These are phyloP conservation scores for Coniella lustricola DNA, from an alignment of 2,329 filamentous ascomycete species.

Conservation along the genomic window DNA sequence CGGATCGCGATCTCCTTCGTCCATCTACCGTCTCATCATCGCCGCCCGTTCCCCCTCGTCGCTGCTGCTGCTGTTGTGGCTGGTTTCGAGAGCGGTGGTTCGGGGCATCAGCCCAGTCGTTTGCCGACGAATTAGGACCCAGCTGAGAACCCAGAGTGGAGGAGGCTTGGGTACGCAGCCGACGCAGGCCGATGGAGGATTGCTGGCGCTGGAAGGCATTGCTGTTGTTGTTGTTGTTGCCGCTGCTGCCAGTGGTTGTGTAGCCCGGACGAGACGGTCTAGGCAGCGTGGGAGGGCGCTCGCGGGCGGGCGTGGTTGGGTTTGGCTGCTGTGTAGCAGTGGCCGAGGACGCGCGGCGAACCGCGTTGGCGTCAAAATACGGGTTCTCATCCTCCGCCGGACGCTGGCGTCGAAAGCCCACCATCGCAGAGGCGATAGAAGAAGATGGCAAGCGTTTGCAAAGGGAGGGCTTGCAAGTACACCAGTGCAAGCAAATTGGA, in stretches of 20 bases:
- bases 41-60: background rate
- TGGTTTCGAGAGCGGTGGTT: background rate
- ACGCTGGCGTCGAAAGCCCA: background rate
- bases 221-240: background rate
- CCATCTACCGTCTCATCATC: background rate
- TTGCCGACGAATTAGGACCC: background rate
- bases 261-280: background rate
- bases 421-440: background rate
- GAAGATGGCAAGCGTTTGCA: too few species aligned
- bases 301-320: constrained; percentile 4
- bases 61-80: background rate
- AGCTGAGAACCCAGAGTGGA: background rate
- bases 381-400: constrained; percentile 7
- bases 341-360: constrained; percentile 2
- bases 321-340: background rate
- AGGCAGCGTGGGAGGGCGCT: constrained; percentile 3
- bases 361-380: constrained; percentile 5
- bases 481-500: too few species aligned
- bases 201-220: constrained; percentile 5
- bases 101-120: background rate
- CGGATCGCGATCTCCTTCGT: constrained; percentile 21
- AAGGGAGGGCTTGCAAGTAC: too few species aligned
- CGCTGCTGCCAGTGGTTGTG: background rate
- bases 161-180: constrained; percentile 3
- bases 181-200: constrained; percentile 15